Percentiles rank a stretch among this genome's conserved stretches.
phyloP scores from a whole-genome alignment of 2,329 filamentous ascomycete species.

The Chaetothyriales sp. region DNA sequence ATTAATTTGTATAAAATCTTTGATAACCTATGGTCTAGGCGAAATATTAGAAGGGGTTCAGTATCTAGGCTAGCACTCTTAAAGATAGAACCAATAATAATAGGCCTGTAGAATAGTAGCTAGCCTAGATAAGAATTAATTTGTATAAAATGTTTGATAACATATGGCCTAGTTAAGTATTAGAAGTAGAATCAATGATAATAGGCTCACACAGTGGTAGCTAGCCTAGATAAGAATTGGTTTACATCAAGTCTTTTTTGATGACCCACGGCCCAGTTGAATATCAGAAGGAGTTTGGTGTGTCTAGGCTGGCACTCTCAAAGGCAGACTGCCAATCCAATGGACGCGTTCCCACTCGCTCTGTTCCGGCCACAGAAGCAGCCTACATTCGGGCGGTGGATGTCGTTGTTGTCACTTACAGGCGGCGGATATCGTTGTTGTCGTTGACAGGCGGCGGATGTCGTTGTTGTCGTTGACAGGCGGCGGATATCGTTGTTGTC shows the following conservation, averaged over 20 bases:
- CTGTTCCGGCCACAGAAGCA: not conserved
- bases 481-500: constrained; percentile 78
- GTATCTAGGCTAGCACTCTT: not conserved
- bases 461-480: constrained; percentile 78
- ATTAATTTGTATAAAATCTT: too few relatives aligned
- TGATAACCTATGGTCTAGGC: too few relatives aligned
- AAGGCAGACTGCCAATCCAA: not conserved
- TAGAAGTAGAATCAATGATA: not conserved
- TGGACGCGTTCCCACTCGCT: not conserved
- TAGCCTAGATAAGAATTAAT: not conserved
- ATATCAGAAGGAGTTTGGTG: not conserved
- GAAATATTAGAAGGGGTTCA: not conserved
- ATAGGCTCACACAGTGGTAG: too few relatives aligned
- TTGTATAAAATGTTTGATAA: too few relatives aligned
- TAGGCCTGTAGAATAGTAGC: too few relatives aligned
- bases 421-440: constrained; percentile 76
- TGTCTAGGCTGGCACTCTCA: not conserved
- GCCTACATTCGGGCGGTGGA: constrained; percentile 68
- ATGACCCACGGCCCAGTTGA: too few relatives aligned
- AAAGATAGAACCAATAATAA: not conserved
- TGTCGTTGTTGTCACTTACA: constrained; percentile 81
- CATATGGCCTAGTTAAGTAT: too few relatives aligned
- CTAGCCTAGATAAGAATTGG: not conserved
- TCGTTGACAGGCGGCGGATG: constrained; percentile 84
- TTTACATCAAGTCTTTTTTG: too few relatives aligned